Conservation (phyloP, 306 rosid genomes). For the Nissolia schottii region DNA sequence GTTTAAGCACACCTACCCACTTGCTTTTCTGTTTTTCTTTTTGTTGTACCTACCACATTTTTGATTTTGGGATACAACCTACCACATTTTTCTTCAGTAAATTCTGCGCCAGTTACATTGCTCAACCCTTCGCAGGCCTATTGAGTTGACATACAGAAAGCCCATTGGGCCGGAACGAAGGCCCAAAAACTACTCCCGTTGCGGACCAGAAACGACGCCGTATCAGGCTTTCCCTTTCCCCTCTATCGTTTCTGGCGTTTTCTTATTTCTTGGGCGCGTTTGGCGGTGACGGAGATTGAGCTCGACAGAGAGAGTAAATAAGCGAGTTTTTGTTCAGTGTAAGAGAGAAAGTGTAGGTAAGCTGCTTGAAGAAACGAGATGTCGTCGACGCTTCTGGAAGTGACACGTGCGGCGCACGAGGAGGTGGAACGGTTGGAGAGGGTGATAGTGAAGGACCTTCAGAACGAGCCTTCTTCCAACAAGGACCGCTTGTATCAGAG, state of each 20-base stretch:
- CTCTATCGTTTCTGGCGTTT: too few species aligned
- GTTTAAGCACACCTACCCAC: neutral
- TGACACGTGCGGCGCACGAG: constrained; percentile 86
- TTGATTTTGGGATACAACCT: neutral
- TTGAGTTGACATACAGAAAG: neutral
- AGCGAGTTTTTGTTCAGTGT: neutral
- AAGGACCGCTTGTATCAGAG: constrained; percentile 85
- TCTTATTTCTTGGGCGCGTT: too few species aligned
- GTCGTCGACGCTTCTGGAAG: constrained; percentile 96
- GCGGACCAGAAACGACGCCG: neutral
- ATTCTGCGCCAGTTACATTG: neutral
- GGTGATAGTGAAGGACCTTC: constrained; percentile 81
- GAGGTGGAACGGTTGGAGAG: constrained; percentile 94
- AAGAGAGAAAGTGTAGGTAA: neutral
- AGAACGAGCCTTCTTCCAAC: constrained; percentile 56
- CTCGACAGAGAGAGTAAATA: neutral
- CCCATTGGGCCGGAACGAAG: neutral
- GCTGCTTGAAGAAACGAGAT: neutral
- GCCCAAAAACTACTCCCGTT: neutral
- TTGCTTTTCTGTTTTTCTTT: neutral
- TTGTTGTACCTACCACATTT: neutral
- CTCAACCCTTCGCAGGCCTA: neutral
- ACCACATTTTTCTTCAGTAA: too few species aligned
- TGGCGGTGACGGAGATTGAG: too few species aligned
- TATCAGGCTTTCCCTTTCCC: neutral